Evolutionary conservation across 2,329 filamentous ascomycete species (phyloP).

Genomic region (Aschersonia sp.): DNA sequence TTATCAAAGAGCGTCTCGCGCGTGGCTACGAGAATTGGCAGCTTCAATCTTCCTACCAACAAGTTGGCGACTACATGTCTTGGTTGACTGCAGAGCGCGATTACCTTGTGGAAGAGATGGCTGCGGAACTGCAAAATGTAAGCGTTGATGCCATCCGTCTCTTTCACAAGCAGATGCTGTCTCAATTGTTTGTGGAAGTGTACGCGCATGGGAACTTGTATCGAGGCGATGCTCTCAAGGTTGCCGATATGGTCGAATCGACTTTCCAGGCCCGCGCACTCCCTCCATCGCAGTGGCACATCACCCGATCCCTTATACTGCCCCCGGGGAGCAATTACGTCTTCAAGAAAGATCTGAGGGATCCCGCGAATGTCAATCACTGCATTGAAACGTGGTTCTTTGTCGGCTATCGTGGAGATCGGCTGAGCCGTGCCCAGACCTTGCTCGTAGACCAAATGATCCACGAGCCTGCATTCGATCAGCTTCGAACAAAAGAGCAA

Average conservation of each 20-base stretch:
- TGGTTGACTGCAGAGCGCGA: constrained; percentile 67
- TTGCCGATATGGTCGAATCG: constrained; percentile 70
- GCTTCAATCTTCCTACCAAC: constrained; percentile 76
- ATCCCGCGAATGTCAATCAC: constrained; percentile 80
- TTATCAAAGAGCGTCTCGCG: constrained; percentile 73
- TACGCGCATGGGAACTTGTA: constrained; percentile 86
- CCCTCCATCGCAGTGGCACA: constrained; percentile 65
- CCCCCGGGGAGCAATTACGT: constrained; percentile 71
- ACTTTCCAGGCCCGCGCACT: constrained; percentile 61
- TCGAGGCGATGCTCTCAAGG: constrained; percentile 78
- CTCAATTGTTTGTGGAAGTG: constrained; percentile 76
- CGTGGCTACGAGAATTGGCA: constrained; percentile 76
- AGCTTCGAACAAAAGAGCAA: constrained; percentile 91
- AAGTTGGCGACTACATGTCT: constrained; percentile 69
- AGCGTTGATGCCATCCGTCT: constrained; percentile 58
- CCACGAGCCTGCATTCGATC: constrained; percentile 87
- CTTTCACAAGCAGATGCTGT: constrained; percentile 69
- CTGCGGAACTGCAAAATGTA: constrained; percentile 60
- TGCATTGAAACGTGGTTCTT: constrained; percentile 69
- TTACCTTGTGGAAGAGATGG: constrained; percentile 67
- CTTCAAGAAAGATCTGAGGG: constrained; percentile 67
- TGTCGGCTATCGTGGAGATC: constrained; percentile 54
- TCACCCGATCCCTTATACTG: constrained; percentile 62
- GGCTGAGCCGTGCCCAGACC: constrained; percentile 57
- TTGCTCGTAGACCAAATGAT: constrained; percentile 79